Evolutionary conservation across 257 asterid genomes (phyloP), one percentile per base, ranked within the genome.

Genomic region (Solanum corneliomulleri): DNA sequence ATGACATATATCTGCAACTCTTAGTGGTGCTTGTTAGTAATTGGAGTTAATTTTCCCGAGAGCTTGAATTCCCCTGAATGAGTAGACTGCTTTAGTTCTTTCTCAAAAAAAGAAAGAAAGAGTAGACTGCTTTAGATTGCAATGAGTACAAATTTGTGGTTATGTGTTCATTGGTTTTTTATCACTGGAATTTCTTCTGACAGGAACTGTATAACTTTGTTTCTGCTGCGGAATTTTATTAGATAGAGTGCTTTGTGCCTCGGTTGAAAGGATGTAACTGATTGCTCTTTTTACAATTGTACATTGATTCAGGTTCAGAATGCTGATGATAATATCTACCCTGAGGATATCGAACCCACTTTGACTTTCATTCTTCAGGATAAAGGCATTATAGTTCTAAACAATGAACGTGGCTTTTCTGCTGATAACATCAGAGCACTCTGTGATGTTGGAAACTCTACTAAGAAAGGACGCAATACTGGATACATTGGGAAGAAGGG

Each of bases 401-500:
- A 97, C 89, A 97, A 97, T 64, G 99, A 97, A 93, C 92, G 89
- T 60, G 99, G 99, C 64, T 97, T 97, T 91, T 93, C 93, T 56
- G 95, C 90, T 56, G 91, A 90, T 75, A 96, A 97, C 91, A 93
- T 97, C 84, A 94, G 95, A 89, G 98, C 99, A 37, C 98, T 97
- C 87, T 97, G 99, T 84, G 99, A 97, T 89, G 95, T 97, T 86
- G 99, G 99, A 84, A 97, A 93, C 91, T 97, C 99, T 47, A 95
- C 99, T 49, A 97, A 97, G 88, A 93, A 81, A 86, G 95, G 91
- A 85, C 89, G 84, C 37, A 91, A 60, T 88, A 91, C 95, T 89
- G 99, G 99, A 90, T 95, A 94, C 90, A 97, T 97, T 86, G 99
- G 99, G 89, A 97, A 97, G 96, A 97, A 97, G 91, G 99, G 99